These are phyloP conservation scores for Leishmania amazonensis DNA, from an alignment of 208 protist genomes.

Conservation along the genomic window DNA sequence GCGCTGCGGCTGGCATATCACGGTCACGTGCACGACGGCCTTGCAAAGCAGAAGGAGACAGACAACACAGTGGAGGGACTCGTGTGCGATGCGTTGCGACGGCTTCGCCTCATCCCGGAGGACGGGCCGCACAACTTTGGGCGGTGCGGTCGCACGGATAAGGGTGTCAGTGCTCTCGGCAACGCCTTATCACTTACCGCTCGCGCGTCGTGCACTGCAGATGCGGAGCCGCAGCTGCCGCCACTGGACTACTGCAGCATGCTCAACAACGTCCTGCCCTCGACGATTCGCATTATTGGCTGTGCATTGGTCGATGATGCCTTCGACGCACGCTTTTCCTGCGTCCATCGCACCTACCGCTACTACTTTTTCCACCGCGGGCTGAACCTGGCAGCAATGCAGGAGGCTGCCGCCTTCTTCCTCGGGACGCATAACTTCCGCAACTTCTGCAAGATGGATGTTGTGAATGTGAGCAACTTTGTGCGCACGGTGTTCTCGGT, in stretches of 20 bases:
- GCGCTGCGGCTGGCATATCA: slow-evolving; percentile 88
- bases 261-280: slow-evolving; percentile 95
- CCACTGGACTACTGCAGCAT: slow-evolving; percentile 94
- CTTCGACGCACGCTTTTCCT: slow-evolving; percentile 95
- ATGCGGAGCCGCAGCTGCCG: slow-evolving; percentile 35
- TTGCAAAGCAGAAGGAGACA: slow-evolving; percentile 85
- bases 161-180: slow-evolving; percentile 88
- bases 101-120: slow-evolving; percentile 62
- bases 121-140: slow-evolving; percentile 65
- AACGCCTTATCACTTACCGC: slow-evolving; percentile 77
- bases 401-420: slow-evolving; percentile 74
- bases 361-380: slow-evolving; percentile 92
- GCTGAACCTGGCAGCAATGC: slow-evolving; percentile 91
- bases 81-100: slow-evolving; percentile 51
- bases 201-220: slow-evolving; percentile 56
- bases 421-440: slow-evolving; percentile 97
- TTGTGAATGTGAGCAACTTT: slow-evolving; percentile 93
- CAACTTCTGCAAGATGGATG: slow-evolving; percentile 98
- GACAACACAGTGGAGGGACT: slow-evolving; percentile 84
- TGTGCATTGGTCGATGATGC: slow-evolving; percentile 87
- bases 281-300: slow-evolving; percentile 94
- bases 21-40: slow-evolving; percentile 79
- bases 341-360: slow-evolving; percentile 87
- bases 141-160: slow-evolving; percentile 88
- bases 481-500: slow-evolving; percentile 72